These are phyloP conservation scores for Nakazawaea populi DNA, from an alignment of 805 yeast species.

Conservation along the genomic window DNA sequence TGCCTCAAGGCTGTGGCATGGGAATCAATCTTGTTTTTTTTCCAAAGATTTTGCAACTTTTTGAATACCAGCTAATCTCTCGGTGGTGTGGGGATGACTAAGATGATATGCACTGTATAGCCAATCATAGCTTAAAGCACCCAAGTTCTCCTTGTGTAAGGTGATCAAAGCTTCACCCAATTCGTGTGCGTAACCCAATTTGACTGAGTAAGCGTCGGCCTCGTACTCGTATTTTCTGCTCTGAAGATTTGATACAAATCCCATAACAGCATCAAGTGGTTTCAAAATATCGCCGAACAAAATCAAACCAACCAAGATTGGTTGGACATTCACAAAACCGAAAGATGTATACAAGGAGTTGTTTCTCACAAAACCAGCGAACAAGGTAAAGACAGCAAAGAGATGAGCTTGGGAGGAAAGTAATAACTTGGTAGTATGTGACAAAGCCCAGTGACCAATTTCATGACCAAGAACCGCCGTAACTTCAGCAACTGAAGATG, in stretches of 20 bases:
- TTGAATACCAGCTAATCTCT: conserved; percentile 76
- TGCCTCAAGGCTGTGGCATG: not conserved
- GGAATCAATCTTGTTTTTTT: conserved; percentile 16
- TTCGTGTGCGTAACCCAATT: conserved; percentile 62
- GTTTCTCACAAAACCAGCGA: conserved; percentile 78
- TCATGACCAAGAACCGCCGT: conserved; percentile 98
- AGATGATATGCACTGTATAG: conserved; percentile 83
- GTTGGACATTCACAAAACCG: conserved; percentile 65
- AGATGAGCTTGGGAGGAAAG: conserved; percentile 58
- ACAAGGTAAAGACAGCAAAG: conserved; percentile 60
- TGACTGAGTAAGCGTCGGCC: conserved; percentile 84
- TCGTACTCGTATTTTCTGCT: conserved; percentile 89
- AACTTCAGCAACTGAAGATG: conserved; percentile 70
- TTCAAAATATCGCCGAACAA: conserved; percentile 72
- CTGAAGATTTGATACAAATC: conserved; percentile 61
- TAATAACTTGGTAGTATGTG: conserved; percentile 79
- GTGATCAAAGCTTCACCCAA: conserved; percentile 69
- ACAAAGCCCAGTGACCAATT: conserved; percentile 95
- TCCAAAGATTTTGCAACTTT: conserved; percentile 21
- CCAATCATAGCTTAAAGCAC: conserved; percentile 86
- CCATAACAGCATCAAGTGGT: conserved; percentile 68
- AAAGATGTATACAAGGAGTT: conserved; percentile 70
- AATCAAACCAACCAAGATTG: conserved; percentile 75
- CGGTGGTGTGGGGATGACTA: conserved; percentile 89
- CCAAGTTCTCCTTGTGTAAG: conserved; percentile 73